Evolutionary conservation across 192 early-diverging fungal genomes (phyloP).

Genomic region (Lunasporangiospora selenospora): DNA sequence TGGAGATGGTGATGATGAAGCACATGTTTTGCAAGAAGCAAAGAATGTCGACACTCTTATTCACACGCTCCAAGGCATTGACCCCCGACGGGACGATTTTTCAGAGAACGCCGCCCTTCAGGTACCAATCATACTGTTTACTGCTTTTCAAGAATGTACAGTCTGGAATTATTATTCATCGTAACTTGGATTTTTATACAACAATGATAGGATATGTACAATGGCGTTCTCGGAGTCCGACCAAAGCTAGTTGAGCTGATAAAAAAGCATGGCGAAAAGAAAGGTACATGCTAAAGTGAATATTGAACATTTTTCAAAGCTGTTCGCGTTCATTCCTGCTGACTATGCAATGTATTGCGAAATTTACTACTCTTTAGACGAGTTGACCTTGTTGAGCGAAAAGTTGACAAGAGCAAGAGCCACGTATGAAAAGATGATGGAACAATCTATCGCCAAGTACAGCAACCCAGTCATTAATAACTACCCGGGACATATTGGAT

Average conservation of each 20-base stretch:
- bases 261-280: conserved; percentile 83
- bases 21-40: conserved; percentile 71
- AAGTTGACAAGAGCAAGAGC: conserved; percentile 73
- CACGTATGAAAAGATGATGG: conserved; percentile 79
- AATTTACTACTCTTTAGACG: conserved; percentile 56
- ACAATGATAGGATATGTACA: conserved; percentile 64
- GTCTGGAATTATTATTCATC: neutral
- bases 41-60: conserved; percentile 82
- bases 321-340: too few species aligned
- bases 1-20: conserved; percentile 68
- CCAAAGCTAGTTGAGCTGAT: conserved; percentile 88
- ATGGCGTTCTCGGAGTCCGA: conserved; percentile 78
- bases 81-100: conserved; percentile 83
- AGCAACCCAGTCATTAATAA: conserved; percentile 36
- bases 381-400: conserved; percentile 73
- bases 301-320: too few species aligned
- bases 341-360: neutral
- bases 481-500: conserved; percentile 27
- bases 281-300: too few species aligned
- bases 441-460: conserved; percentile 68
- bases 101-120: conserved; percentile 91
- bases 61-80: conserved; percentile 73
- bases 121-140: conserved; percentile 21
- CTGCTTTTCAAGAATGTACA: too few species aligned
- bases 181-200: neutral